A percentile compares a stretch with the other conserved stretches of the same genome.
These are phyloP conservation scores for Oryza rufipogon DNA, from an alignment of 176 grass and related monocot species.

Conservation along the genomic window DNA sequence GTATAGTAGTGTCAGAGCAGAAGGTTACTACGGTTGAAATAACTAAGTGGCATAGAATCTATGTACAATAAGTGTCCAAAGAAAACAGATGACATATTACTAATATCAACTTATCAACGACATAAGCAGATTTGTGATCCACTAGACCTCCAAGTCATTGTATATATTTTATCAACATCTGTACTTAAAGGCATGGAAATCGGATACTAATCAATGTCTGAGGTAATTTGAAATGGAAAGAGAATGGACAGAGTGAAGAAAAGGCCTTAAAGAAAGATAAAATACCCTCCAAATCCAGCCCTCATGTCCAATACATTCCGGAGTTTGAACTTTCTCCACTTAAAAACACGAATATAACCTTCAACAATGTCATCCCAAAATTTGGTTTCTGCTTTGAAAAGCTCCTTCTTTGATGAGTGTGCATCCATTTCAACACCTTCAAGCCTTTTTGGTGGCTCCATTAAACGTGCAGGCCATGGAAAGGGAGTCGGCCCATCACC, in stretches of 20 bases:
- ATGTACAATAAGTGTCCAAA: not conserved
- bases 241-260: conserved; percentile 29
- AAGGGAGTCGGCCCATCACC: conserved; percentile 52
- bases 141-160: not conserved
- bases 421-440: conserved; percentile 92
- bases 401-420: conserved; percentile 77
- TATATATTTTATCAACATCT: not conserved
- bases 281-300: conserved; percentile 93
- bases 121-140: not conserved
- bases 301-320: conserved; percentile 98
- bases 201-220: not conserved
- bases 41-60: not conserved
- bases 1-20: not conserved
- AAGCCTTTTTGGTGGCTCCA: conserved; percentile 77
- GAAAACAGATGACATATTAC: conserved; percentile 7
- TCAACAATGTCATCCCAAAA: conserved; percentile 79
- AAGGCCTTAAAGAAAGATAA: conserved; percentile 39
- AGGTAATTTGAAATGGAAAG: not conserved
- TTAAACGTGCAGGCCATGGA: conserved; percentile 72
- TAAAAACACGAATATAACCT: conserved; percentile 68
- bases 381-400: conserved; percentile 80
- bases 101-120: not conserved
- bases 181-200: not conserved
- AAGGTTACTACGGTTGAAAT: not conserved
- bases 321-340: conserved; percentile 76